Percentiles rank a stretch among this genome's conserved stretches.
phyloP scores from a whole-genome alignment of 1,284 basidiomycete species.

The Leccinum discolor region DNA sequence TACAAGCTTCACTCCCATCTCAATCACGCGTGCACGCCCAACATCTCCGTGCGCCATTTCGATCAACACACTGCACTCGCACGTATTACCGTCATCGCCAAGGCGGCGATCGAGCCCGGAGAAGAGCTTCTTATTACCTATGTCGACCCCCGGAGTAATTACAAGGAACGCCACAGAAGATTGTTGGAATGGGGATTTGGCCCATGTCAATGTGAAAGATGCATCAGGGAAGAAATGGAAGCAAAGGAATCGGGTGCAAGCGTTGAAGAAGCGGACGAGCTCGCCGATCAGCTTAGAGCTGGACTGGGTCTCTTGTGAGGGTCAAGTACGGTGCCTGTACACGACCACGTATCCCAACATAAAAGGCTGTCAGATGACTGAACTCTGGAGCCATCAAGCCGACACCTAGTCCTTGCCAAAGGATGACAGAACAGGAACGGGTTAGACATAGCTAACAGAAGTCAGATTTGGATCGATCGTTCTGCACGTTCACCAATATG shows the following conservation, averaged over 20 bases:
- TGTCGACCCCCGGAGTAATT: slow-evolving; percentile 63
- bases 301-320: slow-evolving; percentile 47
- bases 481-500: neutral
- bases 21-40: slow-evolving; percentile 84
- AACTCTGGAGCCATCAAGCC: neutral
- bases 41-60: slow-evolving; percentile 72
- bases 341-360: neutral
- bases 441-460: neutral
- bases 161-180: slow-evolving; percentile 56
- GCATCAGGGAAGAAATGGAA: slow-evolving; percentile 55
- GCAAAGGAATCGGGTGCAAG: slow-evolving; percentile 31
- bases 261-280: slow-evolving; percentile 31
- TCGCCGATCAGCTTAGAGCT: slow-evolving; percentile 51
- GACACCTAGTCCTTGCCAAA: neutral
- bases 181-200: slow-evolving; percentile 80
- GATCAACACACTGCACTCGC: slow-evolving; percentile 64
- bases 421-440: neutral
- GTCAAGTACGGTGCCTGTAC: neutral
- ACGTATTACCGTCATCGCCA: slow-evolving; percentile 73
- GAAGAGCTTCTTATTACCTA: slow-evolving; percentile 83
- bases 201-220: slow-evolving; percentile 65
- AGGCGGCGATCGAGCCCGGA: slow-evolving; percentile 61
- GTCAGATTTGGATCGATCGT: neutral
- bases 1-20: slow-evolving; percentile 87
- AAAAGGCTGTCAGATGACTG: neutral